These are phyloP conservation scores for Backusella tarrabulga DNA, from an alignment of 192 early-diverging fungal genomes.

Conservation along the genomic window DNA sequence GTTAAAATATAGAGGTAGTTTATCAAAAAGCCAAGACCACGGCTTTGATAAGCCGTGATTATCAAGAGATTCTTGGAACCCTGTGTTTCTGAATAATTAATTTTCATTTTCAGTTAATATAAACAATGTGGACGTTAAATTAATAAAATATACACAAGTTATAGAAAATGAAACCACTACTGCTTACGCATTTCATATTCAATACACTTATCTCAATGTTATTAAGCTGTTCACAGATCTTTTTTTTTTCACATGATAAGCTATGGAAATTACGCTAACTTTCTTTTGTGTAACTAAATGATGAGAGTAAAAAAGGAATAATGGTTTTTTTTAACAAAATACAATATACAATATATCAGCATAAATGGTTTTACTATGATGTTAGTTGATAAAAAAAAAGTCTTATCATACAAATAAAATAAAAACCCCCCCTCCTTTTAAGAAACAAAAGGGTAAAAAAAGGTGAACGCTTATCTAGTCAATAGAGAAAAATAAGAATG, in stretches of 20 bases:
- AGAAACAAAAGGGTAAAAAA: too few relatives aligned
- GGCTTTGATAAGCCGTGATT: background rate
- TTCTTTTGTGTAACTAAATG: background rate
- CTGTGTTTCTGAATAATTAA: background rate
- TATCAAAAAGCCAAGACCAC: constrained; percentile 1
- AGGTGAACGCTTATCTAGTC: too few relatives aligned
- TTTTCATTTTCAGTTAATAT: background rate
- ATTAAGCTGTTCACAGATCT: background rate
- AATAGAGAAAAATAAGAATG: too few relatives aligned
- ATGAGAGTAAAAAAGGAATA: background rate
- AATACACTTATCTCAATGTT: background rate
- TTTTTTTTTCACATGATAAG: background rate
- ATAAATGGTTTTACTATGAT: background rate
- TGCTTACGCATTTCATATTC: background rate
- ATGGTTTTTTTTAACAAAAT: background rate
- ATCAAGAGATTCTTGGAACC: background rate
- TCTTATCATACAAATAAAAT: too few relatives aligned
- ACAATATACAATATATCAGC: background rate
- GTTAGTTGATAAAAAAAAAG: too few relatives aligned
- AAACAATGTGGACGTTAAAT: background rate
- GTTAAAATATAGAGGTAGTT: background rate
- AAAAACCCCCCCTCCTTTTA: too few relatives aligned
- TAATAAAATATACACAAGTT: background rate
- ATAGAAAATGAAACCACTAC: background rate
- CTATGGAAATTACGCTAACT: background rate